Base-by-base conservation (phyloP, 768 basidiomycete genomes). In the Cystofilobasidium capitatum region DNA sequence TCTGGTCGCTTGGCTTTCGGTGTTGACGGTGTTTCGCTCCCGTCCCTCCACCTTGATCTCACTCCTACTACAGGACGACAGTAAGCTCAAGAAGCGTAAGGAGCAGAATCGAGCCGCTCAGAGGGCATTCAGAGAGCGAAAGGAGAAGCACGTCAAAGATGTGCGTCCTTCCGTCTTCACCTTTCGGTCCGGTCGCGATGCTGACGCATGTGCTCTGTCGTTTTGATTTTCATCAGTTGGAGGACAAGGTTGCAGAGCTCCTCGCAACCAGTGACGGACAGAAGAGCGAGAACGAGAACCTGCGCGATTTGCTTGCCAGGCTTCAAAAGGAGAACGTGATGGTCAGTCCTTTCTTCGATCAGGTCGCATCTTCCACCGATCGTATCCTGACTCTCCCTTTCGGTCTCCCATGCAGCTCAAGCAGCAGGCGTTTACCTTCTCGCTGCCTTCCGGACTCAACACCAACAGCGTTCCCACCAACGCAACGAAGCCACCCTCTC, bases 61-160 rank as follows among this genome's bases (percentile, higher is more conserved):
- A 26, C 29, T 20, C 26, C 42, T 40, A 6, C 20, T n/a, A 1
- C 57, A 88, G 78, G 89, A 92, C 71, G 89, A 90, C 73, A 77
- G 81, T 6, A 83, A 88, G 29, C 78, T 91, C 6, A 70, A 88
- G 71, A 93, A 94, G 75, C 86, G 94, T 70, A 98, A 98, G 79
- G 89, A 97, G 73, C 94, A 98, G 79, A 99, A 99, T 73, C 82
- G 94, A 64, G 66, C 92, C 3, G 94, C 94, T 9, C 96, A 99
- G 78, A 86, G 94, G 62, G 94, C 94, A 1, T 99, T 99, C 81
- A 81, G 65, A 64, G 96, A 98, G 77, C 83, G 94, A 70, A 93
- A 97, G 78, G 94, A 99, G 79, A 91, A 89, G 73, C 92, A 96
- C 76, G 90, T 98, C 71, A 91, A 90, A 75, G 92, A 96, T 76